These are phyloP conservation scores for Verticillium klebahnii DNA, from an alignment of 2,329 filamentous ascomycete species.

Conservation along the genomic window DNA sequence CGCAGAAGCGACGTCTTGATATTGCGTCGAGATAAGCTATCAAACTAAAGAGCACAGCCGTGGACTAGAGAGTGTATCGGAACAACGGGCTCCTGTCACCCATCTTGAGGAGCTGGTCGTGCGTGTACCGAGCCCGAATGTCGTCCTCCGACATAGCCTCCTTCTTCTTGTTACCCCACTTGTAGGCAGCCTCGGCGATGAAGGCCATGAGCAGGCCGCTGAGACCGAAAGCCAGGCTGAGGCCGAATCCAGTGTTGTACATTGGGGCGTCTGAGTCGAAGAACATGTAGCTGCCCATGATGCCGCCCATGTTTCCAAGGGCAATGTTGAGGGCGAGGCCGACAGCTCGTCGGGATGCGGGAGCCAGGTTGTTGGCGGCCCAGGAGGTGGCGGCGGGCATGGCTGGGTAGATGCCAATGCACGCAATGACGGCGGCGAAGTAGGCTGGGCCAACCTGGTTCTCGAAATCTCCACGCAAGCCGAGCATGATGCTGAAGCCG, in stretches of 20 bases:
- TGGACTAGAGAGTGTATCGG: constrained; percentile 9
- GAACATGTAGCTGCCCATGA: constrained; percentile 34
- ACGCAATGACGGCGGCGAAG: neutral
- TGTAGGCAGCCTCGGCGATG: constrained; percentile 22
- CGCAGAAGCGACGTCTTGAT: too few species aligned
- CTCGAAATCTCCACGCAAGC: constrained; percentile 45
- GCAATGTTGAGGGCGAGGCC: constrained; percentile 32
- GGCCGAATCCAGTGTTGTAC: constrained; percentile 30
- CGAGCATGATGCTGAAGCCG: constrained; percentile 55
- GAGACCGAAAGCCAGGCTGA: constrained; percentile 23
- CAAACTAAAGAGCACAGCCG: too few species aligned
- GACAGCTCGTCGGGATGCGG: constrained; percentile 27
- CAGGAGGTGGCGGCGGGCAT: constrained; percentile 61
- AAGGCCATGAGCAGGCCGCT: constrained; percentile 22
- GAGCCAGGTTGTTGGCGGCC: constrained; percentile 63
- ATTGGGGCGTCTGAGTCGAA: constrained; percentile 25
- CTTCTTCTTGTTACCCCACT: constrained; percentile 20
- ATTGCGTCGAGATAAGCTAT: too few species aligned
- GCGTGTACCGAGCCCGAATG: constrained; percentile 12
- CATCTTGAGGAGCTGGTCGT: constrained; percentile 12
- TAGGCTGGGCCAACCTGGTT: constrained; percentile 5
- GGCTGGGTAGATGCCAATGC: constrained; percentile 64
- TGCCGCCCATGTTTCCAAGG: constrained; percentile 34
- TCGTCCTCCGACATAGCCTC: constrained; percentile 18
- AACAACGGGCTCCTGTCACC: constrained; percentile 16